Percentiles rank a stretch among this genome's conserved stretches.
Conservation (phyloP, 1,284 basidiomycete species). For the Dichomitus squalens region DNA sequence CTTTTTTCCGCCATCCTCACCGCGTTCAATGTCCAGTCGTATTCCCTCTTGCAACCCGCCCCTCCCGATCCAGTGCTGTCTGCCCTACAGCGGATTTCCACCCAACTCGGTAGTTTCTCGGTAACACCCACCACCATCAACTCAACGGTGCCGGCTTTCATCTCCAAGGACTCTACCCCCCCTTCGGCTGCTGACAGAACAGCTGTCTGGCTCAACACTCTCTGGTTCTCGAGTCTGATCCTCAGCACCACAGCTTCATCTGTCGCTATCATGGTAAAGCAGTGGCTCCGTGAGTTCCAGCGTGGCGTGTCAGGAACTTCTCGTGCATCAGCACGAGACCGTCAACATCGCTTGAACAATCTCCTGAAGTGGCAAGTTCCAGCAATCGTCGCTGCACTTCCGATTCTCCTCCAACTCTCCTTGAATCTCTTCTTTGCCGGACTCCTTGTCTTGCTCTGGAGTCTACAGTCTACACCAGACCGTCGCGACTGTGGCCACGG, state of each 20-base stretch:
- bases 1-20: conserved; percentile 22
- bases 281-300: conserved; percentile 16
- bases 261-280: conserved; percentile 20
- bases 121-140: conserved; percentile 7
- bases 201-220: conserved; percentile 17
- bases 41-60: conserved; percentile 8
- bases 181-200: neutral
- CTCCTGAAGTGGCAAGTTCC: conserved; percentile 26
- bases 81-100: conserved; percentile 14
- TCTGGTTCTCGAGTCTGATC: conserved; percentile 24
- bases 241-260: conserved; percentile 16
- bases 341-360: conserved; percentile 27
- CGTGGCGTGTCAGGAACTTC: conserved; percentile 2
- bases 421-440: conserved; percentile 24
- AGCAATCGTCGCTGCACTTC: conserved; percentile 23
- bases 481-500: conserved; percentile 15
- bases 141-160: neutral
- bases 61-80: neutral
- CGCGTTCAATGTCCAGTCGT: conserved; percentile 19
- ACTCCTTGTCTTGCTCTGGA: conserved; percentile 24
- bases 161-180: conserved; percentile 9
- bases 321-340: conserved; percentile 8
- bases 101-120: conserved; percentile 13
- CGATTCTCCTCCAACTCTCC: conserved; percentile 27
- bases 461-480: conserved; percentile 17